A percentile compares a stretch with the other conserved stretches of the same genome.
phyloP scores from a whole-genome alignment of 306 rosid genomes.

The Herpetospermum pedunculosum region DNA sequence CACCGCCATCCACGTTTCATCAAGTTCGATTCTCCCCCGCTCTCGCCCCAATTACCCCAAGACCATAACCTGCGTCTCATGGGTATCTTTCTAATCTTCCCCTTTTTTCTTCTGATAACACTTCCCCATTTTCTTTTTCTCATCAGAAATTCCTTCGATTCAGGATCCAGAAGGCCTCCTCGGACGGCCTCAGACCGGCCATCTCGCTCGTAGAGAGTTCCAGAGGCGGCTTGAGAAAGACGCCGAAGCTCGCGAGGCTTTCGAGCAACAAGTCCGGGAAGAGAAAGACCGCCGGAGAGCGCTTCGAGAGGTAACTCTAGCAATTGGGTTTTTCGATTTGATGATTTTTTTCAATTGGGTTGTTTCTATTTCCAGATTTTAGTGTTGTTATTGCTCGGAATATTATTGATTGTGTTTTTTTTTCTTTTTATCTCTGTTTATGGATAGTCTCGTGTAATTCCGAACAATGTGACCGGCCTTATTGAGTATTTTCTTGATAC shows the following conservation, averaged over 20 bases:
- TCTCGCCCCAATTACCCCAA: conserved; percentile 17
- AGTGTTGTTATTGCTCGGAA: background rate
- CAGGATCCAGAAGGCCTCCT: conserved; percentile 87
- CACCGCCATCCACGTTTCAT: conserved; percentile 12
- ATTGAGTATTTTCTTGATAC: conserved; percentile 80
- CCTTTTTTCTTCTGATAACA: background rate
- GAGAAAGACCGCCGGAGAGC: conserved; percentile 69
- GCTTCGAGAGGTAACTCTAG: conserved; percentile 40
- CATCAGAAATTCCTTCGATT: background rate
- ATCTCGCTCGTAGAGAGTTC: conserved; percentile 59
- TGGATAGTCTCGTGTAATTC: conserved; percentile 48
- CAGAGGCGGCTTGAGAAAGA: conserved; percentile 57
- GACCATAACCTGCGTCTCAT: conserved; percentile 37
- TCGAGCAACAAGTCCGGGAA: conserved; percentile 51
- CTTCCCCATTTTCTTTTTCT: background rate
- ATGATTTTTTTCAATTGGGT: background rate
- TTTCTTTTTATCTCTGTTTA: background rate
- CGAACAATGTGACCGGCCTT: conserved; percentile 44
- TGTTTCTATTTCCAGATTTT: background rate
- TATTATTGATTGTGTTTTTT: background rate
- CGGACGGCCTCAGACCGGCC: conserved; percentile 59
- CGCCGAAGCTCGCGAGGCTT: conserved; percentile 68
- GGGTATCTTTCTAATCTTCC: conserved; percentile 33
- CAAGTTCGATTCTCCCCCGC: background rate
- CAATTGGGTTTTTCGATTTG: background rate